Percentiles rank a stretch among this genome's conserved stretches.
Conservation (phyloP, 2,329 filamentous ascomycete genomes). For the Grosmannia serpens region DNA sequence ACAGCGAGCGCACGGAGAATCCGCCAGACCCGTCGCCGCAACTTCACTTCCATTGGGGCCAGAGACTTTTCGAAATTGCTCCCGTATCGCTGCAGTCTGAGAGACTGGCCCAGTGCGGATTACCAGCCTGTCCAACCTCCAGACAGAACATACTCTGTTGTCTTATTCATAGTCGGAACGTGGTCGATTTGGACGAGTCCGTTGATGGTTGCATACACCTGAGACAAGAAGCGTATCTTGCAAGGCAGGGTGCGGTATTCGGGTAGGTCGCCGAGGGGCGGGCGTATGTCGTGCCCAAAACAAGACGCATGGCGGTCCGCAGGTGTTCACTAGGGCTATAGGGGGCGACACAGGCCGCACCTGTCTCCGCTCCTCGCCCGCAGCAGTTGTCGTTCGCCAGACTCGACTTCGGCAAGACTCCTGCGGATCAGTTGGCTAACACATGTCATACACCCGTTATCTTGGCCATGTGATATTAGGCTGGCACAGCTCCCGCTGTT, state of each 20-base stretch:
- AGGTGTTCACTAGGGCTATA: conserved; percentile 16
- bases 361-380: conserved; percentile 11
- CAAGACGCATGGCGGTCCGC: conserved; percentile 38
- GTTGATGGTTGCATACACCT: conserved; percentile 40
- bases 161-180: conserved; percentile 29
- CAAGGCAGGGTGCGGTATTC: conserved; percentile 39
- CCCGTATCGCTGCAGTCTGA: conserved; percentile 49
- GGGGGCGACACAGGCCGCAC: background rate
- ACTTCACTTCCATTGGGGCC: conserved; percentile 46
- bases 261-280: conserved; percentile 15
- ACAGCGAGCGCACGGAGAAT: conserved; percentile 44
- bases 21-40: conserved; percentile 51
- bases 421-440: conserved; percentile 35
- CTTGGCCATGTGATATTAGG: background rate
- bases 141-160: conserved; percentile 30
- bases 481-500: background rate
- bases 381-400: conserved; percentile 14
- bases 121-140: conserved; percentile 46
- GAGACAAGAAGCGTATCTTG: conserved; percentile 40
- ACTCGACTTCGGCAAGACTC: conserved; percentile 22
- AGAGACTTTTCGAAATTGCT: conserved; percentile 31
- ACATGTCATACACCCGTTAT: conserved; percentile 25
- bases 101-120: conserved; percentile 47
- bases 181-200: conserved; percentile 30
- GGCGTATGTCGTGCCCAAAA: conserved; percentile 32